Conservation (phyloP, 306 rosid genomes). For the Vicia villosa region DNA sequence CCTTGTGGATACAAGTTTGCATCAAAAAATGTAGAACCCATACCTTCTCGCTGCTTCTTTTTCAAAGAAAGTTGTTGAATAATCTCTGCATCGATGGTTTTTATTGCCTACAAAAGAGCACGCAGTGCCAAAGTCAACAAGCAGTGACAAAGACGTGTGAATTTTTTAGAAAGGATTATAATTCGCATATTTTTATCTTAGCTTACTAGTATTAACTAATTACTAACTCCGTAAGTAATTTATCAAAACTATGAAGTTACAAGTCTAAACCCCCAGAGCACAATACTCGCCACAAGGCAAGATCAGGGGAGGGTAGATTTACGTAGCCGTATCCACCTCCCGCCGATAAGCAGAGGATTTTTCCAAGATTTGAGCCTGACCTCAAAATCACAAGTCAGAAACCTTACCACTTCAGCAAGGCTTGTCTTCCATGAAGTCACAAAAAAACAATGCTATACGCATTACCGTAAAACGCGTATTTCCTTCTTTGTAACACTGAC, state of each 20-base stretch:
- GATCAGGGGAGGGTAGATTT: not conserved
- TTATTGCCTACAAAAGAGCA: conserved; percentile 67
- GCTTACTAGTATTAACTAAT: not conserved
- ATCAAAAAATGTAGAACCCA: conserved; percentile 80
- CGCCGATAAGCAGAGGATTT: not conserved
- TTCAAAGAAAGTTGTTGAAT: conserved; percentile 78
- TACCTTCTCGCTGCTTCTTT: conserved; percentile 91
- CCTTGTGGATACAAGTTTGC: conserved; percentile 76
- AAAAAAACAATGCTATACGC: not conserved
- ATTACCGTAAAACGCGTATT: no score
- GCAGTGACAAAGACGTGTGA: not conserved
- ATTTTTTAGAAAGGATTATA: not conserved
- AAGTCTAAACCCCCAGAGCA: not conserved
- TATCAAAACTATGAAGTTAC: not conserved
- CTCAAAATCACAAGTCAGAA: not conserved
- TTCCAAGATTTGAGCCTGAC: not conserved
- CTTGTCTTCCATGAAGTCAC: not conserved
- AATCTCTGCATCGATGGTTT: conserved; percentile 84
- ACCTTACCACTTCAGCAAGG: not conserved
- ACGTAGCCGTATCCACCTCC: not conserved
- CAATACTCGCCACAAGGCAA: not conserved
- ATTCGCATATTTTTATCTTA: conserved; percentile 3
- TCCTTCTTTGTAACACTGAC: not conserved
- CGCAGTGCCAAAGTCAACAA: conserved; percentile 23
- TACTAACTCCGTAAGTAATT: not conserved